These are phyloP conservation scores for Amphibolis antarctica DNA, from an alignment of 106 monocot genomes.

Conservation along the genomic window DNA sequence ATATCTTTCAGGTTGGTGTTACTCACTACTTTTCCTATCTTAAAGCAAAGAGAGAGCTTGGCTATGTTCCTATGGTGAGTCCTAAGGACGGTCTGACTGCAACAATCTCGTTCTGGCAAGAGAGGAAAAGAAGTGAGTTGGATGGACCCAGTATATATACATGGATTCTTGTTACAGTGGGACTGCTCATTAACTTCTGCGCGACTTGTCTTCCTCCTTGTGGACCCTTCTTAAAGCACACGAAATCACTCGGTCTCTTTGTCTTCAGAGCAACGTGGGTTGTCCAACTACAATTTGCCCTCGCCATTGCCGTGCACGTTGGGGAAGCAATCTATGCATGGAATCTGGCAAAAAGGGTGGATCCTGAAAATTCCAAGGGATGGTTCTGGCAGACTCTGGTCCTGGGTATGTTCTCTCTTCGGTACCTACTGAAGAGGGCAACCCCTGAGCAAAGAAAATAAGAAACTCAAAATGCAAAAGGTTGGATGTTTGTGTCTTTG, in stretches of 20 bases:
- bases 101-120: slow-evolving; percentile 74
- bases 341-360: slow-evolving; percentile 50
- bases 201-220: slow-evolving; percentile 58
- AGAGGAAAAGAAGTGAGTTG: slow-evolving; percentile 60
- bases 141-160: slow-evolving; percentile 58
- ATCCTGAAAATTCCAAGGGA: slow-evolving; percentile 53
- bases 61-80: slow-evolving; percentile 70
- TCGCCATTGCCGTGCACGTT: slow-evolving; percentile 32
- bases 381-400: slow-evolving; percentile 90
- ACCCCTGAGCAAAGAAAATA: slow-evolving; percentile 16
- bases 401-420: slow-evolving; percentile 60
- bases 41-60: slow-evolving; percentile 83
- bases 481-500: too few species aligned
- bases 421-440: slow-evolving; percentile 63
- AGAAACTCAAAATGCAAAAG: too few species aligned
- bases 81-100: slow-evolving; percentile 56
- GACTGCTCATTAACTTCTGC: slow-evolving; percentile 49
- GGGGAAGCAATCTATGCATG: slow-evolving; percentile 76
- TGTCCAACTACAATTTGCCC: slow-evolving; percentile 34
- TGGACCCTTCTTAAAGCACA: slow-evolving; percentile 40
- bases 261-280: slow-evolving; percentile 43
- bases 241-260: slow-evolving; percentile 23
- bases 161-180: slow-evolving; percentile 33
- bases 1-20: slow-evolving; percentile 58
- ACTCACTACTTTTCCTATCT: slow-evolving; percentile 88